Conservation (phyloP, 78 protist genomes). For the Dictyostelium citrinum region DNA sequence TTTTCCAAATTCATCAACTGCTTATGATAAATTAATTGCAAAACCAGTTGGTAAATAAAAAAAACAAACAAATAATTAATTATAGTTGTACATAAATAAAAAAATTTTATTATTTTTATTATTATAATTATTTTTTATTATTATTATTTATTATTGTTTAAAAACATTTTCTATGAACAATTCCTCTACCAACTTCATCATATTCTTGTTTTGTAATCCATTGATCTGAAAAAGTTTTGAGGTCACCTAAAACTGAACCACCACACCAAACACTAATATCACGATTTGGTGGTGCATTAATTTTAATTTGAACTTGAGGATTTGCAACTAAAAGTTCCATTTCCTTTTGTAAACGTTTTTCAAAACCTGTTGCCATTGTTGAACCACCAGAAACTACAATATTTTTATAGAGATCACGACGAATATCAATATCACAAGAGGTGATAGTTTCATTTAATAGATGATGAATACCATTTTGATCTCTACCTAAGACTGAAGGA, state of each 20-base stretch:
- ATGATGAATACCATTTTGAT: constrained; percentile 86
- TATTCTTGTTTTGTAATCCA: constrained; percentile 91
- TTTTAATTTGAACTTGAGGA: constrained; percentile 71
- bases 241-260: constrained; percentile 91
- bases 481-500: constrained; percentile 93
- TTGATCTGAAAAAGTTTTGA: constrained; percentile 90
- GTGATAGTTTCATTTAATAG: constrained; percentile 81
- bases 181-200: constrained; percentile 87
- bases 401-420: constrained; percentile 93
- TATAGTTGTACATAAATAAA: neutral
- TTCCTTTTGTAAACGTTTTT: constrained; percentile 84
- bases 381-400: constrained; percentile 96
- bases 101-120: neutral
- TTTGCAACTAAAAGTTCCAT: constrained; percentile 76
- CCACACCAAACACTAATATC: constrained; percentile 92
- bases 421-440: constrained; percentile 93
- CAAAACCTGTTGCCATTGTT: constrained; percentile 91
- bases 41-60: neutral
- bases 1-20: neutral
- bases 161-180: constrained; percentile 5
- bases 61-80: too few relatives aligned
- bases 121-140: neutral
- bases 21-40: neutral
- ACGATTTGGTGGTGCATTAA: constrained; percentile 89
- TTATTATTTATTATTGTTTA: neutral